Conservation (phyloP, 352 stramenopile genomes). For the Phytophthora rubi region DNA sequence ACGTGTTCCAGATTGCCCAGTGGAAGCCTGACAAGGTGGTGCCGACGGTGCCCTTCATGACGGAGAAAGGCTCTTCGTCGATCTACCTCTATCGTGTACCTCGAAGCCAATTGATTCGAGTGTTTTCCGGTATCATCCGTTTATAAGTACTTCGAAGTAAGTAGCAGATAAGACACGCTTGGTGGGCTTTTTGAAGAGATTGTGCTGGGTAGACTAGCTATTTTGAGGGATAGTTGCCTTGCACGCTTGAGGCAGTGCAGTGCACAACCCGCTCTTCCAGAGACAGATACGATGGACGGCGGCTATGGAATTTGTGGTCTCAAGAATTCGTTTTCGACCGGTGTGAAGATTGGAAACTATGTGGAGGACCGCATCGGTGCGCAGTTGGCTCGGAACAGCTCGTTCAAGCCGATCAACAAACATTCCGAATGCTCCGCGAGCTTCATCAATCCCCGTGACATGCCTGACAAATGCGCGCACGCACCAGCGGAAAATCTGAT, state of each 20-base stretch:
- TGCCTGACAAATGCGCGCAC: constrained; percentile 61
- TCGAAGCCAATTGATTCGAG: neutral
- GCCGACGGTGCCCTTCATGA: constrained; percentile 70
- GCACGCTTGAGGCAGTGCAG: neutral
- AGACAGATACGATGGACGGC: constrained; percentile 36
- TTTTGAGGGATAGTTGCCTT: neutral
- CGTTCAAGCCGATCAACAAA: constrained; percentile 47
- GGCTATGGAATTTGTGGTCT: constrained; percentile 82
- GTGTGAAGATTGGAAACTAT: constrained; percentile 85
- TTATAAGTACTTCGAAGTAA: constrained; percentile 6
- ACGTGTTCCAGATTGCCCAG: constrained; percentile 71
- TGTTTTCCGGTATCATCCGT: neutral
- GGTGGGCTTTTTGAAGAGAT: constrained; percentile 25
- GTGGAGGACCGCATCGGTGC: constrained; percentile 80
- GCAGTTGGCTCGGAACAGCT: constrained; percentile 47
- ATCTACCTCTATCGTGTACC: constrained; percentile 62
- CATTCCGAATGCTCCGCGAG: constrained; percentile 58
- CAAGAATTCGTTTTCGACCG: constrained; percentile 83
- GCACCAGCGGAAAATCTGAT: constrained; percentile 57
- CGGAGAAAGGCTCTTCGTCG: constrained; percentile 46
- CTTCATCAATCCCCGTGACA: constrained; percentile 59
- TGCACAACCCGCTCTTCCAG: constrained; percentile 4
- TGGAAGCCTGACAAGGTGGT: constrained; percentile 52
- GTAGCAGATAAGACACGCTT: constrained; percentile 12
- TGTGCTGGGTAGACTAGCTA: constrained; percentile 1